Evolutionary conservation across 805 yeast genomes (phyloP).

Genomic region (Wickerhamomyces silvicola): DNA sequence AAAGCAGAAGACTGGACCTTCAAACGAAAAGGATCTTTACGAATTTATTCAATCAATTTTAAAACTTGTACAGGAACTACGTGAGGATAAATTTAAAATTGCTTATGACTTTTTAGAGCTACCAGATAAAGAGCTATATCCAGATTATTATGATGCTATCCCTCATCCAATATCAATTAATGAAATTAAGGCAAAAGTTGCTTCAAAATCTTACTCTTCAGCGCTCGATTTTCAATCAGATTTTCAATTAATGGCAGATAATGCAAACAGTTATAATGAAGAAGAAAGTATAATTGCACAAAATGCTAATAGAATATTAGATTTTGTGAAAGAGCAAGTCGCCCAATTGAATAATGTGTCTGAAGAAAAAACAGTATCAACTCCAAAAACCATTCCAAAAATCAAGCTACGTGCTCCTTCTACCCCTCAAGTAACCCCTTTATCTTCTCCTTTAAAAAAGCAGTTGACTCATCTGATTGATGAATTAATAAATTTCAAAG

Average conservation of each 20-base stretch:
- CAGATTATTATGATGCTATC: slow-evolving; percentile 71
- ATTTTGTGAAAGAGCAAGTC: slow-evolving; percentile 46
- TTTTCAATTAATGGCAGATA: slow-evolving; percentile 58
- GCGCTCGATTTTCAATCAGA: slow-evolving; percentile 46
- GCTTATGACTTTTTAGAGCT: slow-evolving; percentile 54
- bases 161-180: slow-evolving; percentile 60
- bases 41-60: slow-evolving; percentile 29
- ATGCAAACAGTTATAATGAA: slow-evolving; percentile 71
- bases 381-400: slow-evolving; percentile 11
- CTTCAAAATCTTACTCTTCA: slow-evolving; percentile 28
- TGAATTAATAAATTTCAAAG: slow-evolving; percentile 16
- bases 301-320: slow-evolving; percentile 52
- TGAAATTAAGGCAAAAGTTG: slow-evolving; percentile 50
- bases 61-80: slow-evolving; percentile 25
- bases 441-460: slow-evolving; percentile 9
- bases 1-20: slow-evolving; percentile 11
- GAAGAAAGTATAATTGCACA: slow-evolving; percentile 56
- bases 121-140: slow-evolving; percentile 69
- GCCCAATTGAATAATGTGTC: slow-evolving; percentile 11
- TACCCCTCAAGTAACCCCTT: slow-evolving; percentile 1
- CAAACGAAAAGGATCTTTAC: slow-evolving; percentile 21
- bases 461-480: slow-evolving; percentile 12
- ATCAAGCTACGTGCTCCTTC: slow-evolving; percentile 11
- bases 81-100: slow-evolving; percentile 28
- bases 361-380: slow-evolving; percentile 26